phyloP scores from a whole-genome alignment of 1,284 basidiomycete genomes.

The Mrakiaceae sp. region DNA sequence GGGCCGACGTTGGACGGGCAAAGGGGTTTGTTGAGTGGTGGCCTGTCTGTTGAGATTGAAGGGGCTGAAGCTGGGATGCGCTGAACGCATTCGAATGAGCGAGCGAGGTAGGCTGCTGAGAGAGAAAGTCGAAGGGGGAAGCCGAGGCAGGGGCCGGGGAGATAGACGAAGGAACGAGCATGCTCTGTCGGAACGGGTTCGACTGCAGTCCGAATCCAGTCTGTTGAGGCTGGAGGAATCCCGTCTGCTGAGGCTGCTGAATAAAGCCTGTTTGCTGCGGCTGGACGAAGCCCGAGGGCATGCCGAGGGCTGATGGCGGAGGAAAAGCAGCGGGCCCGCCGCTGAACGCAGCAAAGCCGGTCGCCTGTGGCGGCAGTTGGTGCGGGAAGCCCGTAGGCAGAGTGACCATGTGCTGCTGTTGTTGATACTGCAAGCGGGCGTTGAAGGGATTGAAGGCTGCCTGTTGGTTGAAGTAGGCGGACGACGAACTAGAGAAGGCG shows the following conservation, averaged over 20 bases:
- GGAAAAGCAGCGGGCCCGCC: constrained; percentile 12
- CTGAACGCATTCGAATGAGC: constrained; percentile 39
- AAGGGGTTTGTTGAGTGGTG: constrained; percentile 75
- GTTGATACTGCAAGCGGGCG: constrained; percentile 45
- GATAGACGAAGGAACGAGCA: background rate
- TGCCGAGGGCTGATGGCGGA: constrained; percentile 24
- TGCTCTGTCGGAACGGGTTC: background rate
- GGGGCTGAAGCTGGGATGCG: constrained; percentile 21
- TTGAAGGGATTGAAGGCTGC: constrained; percentile 66
- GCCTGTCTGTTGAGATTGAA: constrained; percentile 50
- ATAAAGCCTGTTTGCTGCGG: constrained; percentile 21
- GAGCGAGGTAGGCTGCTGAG: background rate
- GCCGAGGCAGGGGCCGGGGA: constrained; percentile 16
- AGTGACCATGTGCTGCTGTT: constrained; percentile 24
- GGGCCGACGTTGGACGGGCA: constrained; percentile 56
- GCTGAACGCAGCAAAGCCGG: constrained; percentile 17
- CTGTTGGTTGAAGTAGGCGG: constrained; percentile 51
- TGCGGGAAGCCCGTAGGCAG: constrained; percentile 9
- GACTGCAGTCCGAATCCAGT: background rate
- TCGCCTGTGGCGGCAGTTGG: constrained; percentile 20
- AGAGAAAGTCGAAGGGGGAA: background rate
- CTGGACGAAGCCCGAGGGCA: constrained; percentile 27
- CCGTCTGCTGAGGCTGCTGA: constrained; percentile 14
- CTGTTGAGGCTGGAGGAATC: constrained; percentile 5
- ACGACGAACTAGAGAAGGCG: constrained; percentile 38